Evolutionary conservation across 176 grass and related monocot genomes (phyloP).

Genomic region (Alloteropsis semialata): DNA sequence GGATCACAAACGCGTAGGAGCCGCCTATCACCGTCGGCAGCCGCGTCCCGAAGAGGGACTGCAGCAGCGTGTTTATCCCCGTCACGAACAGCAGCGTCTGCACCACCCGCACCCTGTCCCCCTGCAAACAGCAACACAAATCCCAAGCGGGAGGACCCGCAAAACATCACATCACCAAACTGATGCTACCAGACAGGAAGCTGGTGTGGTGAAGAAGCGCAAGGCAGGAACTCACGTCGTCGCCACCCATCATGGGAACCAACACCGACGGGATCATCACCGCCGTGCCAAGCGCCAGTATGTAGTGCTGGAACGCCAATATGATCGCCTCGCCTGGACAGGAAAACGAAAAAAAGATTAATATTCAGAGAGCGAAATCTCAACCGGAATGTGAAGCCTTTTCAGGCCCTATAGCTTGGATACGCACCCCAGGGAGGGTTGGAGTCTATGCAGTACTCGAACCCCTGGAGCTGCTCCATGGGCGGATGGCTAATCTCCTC

Average conservation of each 20-base stretch:
- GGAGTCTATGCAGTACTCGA: constrained; percentile 96
- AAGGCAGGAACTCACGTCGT: constrained; percentile 54
- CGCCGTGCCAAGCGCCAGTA: constrained; percentile 79
- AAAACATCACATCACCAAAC: constrained; percentile 19
- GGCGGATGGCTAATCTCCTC: constrained; percentile 87
- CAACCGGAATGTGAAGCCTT: neutral
- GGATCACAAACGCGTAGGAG: constrained; percentile 93
- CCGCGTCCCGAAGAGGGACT: constrained; percentile 91
- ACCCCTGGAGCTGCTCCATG: constrained; percentile 96
- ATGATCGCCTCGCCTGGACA: constrained; percentile 79
- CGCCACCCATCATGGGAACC: constrained; percentile 89
- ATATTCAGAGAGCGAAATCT: constrained; percentile 30
- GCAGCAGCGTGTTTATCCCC: constrained; percentile 95
- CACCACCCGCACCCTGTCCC: constrained; percentile 91
- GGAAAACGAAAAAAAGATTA: constrained; percentile 16
- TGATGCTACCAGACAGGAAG: neutral
- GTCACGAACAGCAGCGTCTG: constrained; percentile 97
- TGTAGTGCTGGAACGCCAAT: constrained; percentile 92
- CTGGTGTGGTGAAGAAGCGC: neutral
- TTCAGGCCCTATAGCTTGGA: neutral
- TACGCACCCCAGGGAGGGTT: constrained; percentile 91
- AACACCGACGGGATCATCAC: constrained; percentile 89
- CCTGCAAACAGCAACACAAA: constrained; percentile 36
- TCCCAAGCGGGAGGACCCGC: neutral
- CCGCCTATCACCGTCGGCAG: constrained; percentile 89